Base-by-base conservation (phyloP, 2,329 filamentous ascomycete genomes). In the Paradendryphiella salina region DNA sequence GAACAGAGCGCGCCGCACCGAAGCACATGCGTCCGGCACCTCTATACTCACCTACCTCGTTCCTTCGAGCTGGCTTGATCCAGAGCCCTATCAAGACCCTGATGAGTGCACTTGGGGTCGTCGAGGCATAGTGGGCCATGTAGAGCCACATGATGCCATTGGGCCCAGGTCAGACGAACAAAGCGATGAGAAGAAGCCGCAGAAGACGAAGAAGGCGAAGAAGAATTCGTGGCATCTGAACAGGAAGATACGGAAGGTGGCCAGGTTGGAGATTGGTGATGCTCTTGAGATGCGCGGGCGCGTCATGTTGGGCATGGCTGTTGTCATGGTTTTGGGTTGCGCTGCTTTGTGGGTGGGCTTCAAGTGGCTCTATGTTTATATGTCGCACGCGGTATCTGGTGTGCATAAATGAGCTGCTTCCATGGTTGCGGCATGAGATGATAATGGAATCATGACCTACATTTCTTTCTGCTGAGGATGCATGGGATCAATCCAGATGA, bases 231-330 rank as follows among this genome's bases (percentile, higher is more conserved):
- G 75, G 75, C 70, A 73, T 56, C 45, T 71, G 14, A 57, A 70
- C 15, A 76, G 71, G 63, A 77, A 75, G 63, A 74, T 77, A 34
- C 61, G 80, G 52, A 83, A 85, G 66, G 74, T 88, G 45, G 79
- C 85, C 63, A 80, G 75, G 65, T 75, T 85, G 76, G 83, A 88
- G 67, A 77, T 85, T 13, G 77, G 76, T 3, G 84, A 88, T 63
- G 85, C 85, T 3, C 84, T 88, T 56, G 79, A 81, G 65, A 75
- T 87, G 66, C 78, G 83, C 18, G 73, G 75, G 9, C 74, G 73
- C 15, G 78, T 88, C n/a, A 71, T 86, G 18, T 64, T 79, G 3
- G 74, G 71, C 1, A 65, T 88, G 61, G 74, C 73, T 7, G 63
- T 77, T 4, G 59, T 63, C 21, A 11, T 66, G 39, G 23, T 60